These are phyloP conservation scores for Nakazawaea laoshanensis DNA, from an alignment of 805 yeast species.

Conservation along the genomic window DNA sequence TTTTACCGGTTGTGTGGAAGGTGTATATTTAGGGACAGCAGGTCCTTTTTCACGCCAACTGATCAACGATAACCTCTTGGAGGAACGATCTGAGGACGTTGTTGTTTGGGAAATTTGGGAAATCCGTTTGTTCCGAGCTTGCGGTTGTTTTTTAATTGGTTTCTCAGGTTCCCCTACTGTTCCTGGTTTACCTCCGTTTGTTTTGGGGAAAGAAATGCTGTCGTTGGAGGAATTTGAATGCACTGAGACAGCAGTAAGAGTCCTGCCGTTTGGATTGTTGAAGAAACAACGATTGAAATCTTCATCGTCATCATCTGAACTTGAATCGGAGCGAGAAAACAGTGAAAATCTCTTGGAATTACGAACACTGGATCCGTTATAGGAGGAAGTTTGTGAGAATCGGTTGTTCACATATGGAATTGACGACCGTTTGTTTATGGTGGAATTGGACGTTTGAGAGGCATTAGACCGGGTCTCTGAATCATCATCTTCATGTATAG, in stretches of 20 bases:
- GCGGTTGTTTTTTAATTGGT: not conserved
- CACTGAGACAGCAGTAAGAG: constrained; percentile 5
- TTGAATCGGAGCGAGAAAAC: not conserved
- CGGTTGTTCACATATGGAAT: constrained; percentile 8
- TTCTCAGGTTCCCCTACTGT: constrained; percentile 2
- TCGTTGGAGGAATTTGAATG: constrained; percentile 9
- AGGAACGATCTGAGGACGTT: constrained; percentile 8
- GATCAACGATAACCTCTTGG: constrained; percentile 5
- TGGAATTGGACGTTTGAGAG: constrained; percentile 3
- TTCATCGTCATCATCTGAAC: constrained; percentile 1
- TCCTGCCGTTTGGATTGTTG: constrained; percentile 6
- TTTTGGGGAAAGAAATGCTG: constrained; percentile 1
- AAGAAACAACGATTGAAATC: constrained; percentile 10
- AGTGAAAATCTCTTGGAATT: constrained; percentile 9
- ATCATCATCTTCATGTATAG: not conserved
- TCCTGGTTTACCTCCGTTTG: constrained; percentile 9
- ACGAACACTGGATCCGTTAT: constrained; percentile 5
- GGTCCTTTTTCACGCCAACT: not conserved
- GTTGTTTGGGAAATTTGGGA: constrained; percentile 6
- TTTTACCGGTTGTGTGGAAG: constrained; percentile 1
- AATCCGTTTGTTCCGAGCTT: constrained; percentile 1
- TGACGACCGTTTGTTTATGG: constrained; percentile 8
- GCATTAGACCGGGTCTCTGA: constrained; percentile 1
- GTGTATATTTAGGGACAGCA: not conserved
- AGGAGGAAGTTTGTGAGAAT: constrained; percentile 1